These are phyloP conservation scores for Cyberlindnera petersonii DNA, from an alignment of 805 yeast species.

Conservation along the genomic window DNA sequence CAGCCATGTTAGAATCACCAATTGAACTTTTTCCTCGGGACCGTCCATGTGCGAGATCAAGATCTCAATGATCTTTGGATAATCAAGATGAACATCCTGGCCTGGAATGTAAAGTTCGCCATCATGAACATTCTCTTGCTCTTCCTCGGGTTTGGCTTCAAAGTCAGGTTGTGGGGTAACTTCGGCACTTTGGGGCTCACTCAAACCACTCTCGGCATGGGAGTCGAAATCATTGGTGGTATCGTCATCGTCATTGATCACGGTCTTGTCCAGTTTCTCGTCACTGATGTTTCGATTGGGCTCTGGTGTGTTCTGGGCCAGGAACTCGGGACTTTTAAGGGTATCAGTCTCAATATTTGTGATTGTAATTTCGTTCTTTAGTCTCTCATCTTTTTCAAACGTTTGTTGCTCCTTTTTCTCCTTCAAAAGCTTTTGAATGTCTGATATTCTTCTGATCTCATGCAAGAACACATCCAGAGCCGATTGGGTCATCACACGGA, in stretches of 20 bases:
- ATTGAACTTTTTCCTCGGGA: slow-evolving; percentile 70
- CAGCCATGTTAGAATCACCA: slow-evolving; percentile 80
- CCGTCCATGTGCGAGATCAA: slow-evolving; percentile 71
- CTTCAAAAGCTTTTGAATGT: slow-evolving; percentile 54
- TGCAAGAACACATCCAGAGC: slow-evolving; percentile 69
- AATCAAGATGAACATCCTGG: slow-evolving; percentile 80
- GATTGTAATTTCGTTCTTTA: slow-evolving; percentile 17
- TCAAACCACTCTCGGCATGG: too few species aligned
- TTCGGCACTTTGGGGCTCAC: too few species aligned
- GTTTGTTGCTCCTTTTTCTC: slow-evolving; percentile 21
- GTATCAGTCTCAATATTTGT: slow-evolving; percentile 24
- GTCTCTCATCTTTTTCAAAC: slow-evolving; percentile 17
- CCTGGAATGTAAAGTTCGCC: slow-evolving; percentile 65
- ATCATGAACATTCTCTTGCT: slow-evolving; percentile 27
- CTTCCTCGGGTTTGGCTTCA: neutral
- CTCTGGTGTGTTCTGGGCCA: slow-evolving; percentile 16
- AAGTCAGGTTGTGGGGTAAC: too few species aligned
- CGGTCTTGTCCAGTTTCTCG: slow-evolving; percentile 4
- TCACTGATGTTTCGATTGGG: slow-evolving; percentile 16
- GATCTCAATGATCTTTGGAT: slow-evolving; percentile 74
- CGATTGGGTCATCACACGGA: slow-evolving; percentile 78
- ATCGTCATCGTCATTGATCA: neutral
- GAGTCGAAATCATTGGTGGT: neutral
- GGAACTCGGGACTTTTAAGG: slow-evolving; percentile 11
- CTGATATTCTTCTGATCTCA: slow-evolving; percentile 75